Evolutionary conservation across 805 yeast genomes (phyloP).

Genomic region (Kodamaea sagamina): DNA sequence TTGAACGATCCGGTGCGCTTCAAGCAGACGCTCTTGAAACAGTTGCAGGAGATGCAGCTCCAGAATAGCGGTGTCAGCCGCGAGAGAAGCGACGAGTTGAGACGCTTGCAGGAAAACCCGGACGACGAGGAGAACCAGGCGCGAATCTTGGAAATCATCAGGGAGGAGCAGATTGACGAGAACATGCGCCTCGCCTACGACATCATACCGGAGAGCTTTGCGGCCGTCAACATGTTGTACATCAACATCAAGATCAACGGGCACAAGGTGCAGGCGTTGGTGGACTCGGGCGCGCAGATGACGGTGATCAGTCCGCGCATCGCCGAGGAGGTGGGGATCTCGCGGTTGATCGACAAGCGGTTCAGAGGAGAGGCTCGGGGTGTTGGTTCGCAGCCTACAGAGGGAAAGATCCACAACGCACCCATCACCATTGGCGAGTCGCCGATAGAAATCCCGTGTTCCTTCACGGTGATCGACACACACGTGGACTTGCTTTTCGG

Average conservation of each 20-base stretch:
- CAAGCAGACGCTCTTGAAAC: constrained; percentile 37
- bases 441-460: constrained; percentile 40
- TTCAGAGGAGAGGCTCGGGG: constrained; percentile 85
- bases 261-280: constrained; percentile 82
- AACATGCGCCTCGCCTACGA: constrained; percentile 80
- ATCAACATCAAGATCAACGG: constrained; percentile 79
- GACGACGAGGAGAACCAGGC: constrained; percentile 70
- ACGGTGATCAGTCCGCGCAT: constrained; percentile 79
- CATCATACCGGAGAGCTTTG: constrained; percentile 86
- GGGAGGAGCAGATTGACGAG: constrained; percentile 74
- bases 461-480: constrained; percentile 56
- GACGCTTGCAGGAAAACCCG: constrained; percentile 59
- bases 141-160: constrained; percentile 64
- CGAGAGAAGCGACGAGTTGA: constrained; percentile 41
- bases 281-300: constrained; percentile 93
- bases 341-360: constrained; percentile 74
- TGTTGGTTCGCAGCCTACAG: constrained; percentile 77
- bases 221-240: constrained; percentile 80
- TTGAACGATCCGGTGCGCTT: constrained; percentile 53
- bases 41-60: constrained; percentile 25
- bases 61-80: not conserved
- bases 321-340: constrained; percentile 71
- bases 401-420: constrained; percentile 87
- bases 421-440: constrained; percentile 74
- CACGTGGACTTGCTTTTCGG: constrained; percentile 79